phyloP scores from a whole-genome alignment of 208 protist species.

The Wallacemonas rigidus region DNA sequence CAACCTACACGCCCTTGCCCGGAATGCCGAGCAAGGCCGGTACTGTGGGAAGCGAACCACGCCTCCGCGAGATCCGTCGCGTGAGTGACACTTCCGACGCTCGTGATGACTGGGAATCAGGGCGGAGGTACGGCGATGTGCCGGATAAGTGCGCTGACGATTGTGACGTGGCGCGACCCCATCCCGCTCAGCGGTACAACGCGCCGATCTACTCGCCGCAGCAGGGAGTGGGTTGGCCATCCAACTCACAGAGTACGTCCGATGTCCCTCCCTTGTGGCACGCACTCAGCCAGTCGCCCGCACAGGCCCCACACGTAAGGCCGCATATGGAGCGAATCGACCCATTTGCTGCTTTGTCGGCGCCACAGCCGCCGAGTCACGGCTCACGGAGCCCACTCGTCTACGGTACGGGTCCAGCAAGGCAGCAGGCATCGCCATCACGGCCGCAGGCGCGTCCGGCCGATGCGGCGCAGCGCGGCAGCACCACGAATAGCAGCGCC shows the following conservation, averaged over 20 bases:
- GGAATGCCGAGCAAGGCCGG: constrained; percentile 21
- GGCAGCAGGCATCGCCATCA: too few species aligned
- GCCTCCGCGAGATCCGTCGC: constrained; percentile 6
- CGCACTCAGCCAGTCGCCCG: background rate
- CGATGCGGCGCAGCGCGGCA: background rate
- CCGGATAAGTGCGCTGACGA: too few species aligned
- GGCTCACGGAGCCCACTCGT: background rate
- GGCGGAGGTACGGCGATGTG: too few species aligned
- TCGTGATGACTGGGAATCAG: background rate
- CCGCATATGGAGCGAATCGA: too few species aligned
- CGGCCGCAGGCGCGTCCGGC: too few species aligned
- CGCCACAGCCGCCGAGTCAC: background rate
- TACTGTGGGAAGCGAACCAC: constrained; percentile 3
- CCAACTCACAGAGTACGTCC: background rate
- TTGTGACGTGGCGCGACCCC: background rate
- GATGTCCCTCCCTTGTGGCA: background rate
- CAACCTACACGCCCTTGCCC: constrained; percentile 38
- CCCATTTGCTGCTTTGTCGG: too few species aligned
- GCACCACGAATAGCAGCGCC: background rate
- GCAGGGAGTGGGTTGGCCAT: background rate
- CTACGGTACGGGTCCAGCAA: background rate
- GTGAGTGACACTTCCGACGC: background rate
- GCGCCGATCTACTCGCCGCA: constrained; percentile 8
- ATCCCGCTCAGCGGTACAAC: constrained; percentile 4
- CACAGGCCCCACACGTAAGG: too few species aligned